Evolutionary conservation across 2,329 filamentous ascomycete genomes (phyloP), one percentile per base, ranked within the genome.

Genomic region (Exophiala phaeomuriformis): DNA sequence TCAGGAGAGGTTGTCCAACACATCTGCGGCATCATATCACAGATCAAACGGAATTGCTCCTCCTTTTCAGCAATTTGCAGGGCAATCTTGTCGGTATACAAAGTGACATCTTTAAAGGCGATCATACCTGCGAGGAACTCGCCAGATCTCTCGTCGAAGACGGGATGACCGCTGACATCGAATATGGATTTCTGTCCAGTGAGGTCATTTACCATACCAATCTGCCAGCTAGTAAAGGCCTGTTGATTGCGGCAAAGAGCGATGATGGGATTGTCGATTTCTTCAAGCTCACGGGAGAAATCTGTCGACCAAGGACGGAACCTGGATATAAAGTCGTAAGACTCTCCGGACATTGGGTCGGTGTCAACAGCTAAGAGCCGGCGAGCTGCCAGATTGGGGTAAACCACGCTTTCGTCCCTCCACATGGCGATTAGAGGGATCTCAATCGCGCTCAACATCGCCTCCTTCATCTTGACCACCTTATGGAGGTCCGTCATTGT

Each of bases 391-490:
- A 78, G 80, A 64, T 91, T 91, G 3, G 86, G 83, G 41, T 89
- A 82, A 0, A 81, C 83, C 44, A 89, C 82, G 45, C 80, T 85
- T 49, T 85, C 81, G 60, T 91, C 87, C 64, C 84, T 85, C 87
- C 87, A 90, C 82, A 90, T 86, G 28, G 85, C 84, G 42, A 90
- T 73, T 27, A 88, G 84, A 0, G 87, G 86, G 65, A 88, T 82
- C 56, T 82, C 79, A 29, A 87, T 86, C 37, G 82, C 86, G 64
- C 89, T 85, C 4, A 91, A 71, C 19, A 90, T 75, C 0, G 86
- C 85, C 65, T 90, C 86, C 67, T 90, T 90, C 72, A 91, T 81
- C 47, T 83, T 75, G 5, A 80, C 81, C 51, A 87, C 80, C 65
- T 90, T 91, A 62, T 87, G 82, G 28, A 89, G 75, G 8, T 85